phyloP scores from a whole-genome alignment of 2,329 filamentous ascomycete genomes.

The Aspergillus tanneri region DNA sequence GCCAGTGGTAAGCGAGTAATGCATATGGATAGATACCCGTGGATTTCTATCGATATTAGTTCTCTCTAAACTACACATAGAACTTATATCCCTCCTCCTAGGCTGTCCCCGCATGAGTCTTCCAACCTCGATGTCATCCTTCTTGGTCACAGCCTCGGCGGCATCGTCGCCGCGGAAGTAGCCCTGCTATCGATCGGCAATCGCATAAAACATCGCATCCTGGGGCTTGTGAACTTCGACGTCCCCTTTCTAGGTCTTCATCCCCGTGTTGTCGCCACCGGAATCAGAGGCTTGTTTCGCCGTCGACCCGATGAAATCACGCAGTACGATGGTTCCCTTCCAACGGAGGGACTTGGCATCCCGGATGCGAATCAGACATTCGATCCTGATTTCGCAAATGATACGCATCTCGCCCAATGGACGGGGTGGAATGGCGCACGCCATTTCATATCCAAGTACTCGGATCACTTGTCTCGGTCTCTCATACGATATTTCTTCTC shows the following conservation, averaged over 20 bases:
- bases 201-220: slow-evolving; percentile 63
- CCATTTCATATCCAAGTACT: slow-evolving; percentile 12
- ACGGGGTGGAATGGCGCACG: slow-evolving; percentile 9
- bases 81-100: too few species aligned
- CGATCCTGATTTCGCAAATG: slow-evolving; percentile 8
- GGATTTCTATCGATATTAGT: background rate
- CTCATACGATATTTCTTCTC: slow-evolving; percentile 8
- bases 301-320: slow-evolving; percentile 17
- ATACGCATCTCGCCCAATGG: slow-evolving; percentile 3
- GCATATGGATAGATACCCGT: background rate
- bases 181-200: slow-evolving; percentile 53
- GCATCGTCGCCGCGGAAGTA: slow-evolving; percentile 77
- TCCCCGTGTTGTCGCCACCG: slow-evolving; percentile 79
- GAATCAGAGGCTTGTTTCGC: slow-evolving; percentile 72
- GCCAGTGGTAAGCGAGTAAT: slow-evolving; percentile 59
- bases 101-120: slow-evolving; percentile 74
- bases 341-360: background rate
- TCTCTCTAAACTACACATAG: too few species aligned
- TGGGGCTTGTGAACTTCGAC: slow-evolving; percentile 81
- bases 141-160: slow-evolving; percentile 87
- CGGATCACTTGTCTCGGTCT: slow-evolving; percentile 2
- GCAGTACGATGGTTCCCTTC: background rate
- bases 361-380: slow-evolving; percentile 1
- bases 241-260: slow-evolving; percentile 86
- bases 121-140: slow-evolving; percentile 74